Evolutionary conservation across 2,329 filamentous ascomycete species (phyloP), one percentile per base, ranked within the genome.

Genomic region (Cryphonectria japonica): DNA sequence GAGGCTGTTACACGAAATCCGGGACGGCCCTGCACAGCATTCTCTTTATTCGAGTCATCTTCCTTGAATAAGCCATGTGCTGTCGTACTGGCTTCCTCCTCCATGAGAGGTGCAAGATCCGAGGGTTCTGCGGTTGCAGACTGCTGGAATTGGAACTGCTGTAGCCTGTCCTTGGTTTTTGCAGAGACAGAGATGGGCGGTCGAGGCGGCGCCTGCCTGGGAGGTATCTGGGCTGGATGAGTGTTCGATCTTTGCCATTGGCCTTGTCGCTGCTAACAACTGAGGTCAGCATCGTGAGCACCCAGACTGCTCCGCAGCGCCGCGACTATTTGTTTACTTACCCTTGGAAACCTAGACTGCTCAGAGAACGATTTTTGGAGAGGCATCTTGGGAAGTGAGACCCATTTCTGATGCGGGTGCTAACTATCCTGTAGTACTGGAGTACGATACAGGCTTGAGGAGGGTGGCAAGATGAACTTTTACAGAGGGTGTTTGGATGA

Each of bases 151-250:
- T 87, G 87, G 76, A 88, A 88, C 43, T 81, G 80, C 71, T 85
- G 86, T 43, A 91, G 82, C 76, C 91, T 91, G 73, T 82, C 87
- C 76, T 88, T 91, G 14, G 89, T 89, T 11, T 82, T 83, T 43
- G 87, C 83, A 54, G 89, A 91, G 16, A 89, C 82, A 26, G 85
- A 84, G 43, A 83, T 81, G 8, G 85, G 78, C 34, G 71, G 71
- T 29, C 63, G 64, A 37, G 66, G 32, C n/a, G 66, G 34, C 59
- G n/a, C 59, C 52, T 82, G 81, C 52, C 79, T 81, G 14, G 77
- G 78, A 54, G 83, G 78, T 59, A 78, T 79, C 39, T 80, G 67
- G 46, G 76, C 79, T 52, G 79, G 79, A 76, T 87, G 83, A 76
- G 85, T 88, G 74, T 84, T 86, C 41, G 85, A 85, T 75, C 87